Conservation (phyloP, 805 yeast genomes). For the Jamesozyma rosinii region DNA sequence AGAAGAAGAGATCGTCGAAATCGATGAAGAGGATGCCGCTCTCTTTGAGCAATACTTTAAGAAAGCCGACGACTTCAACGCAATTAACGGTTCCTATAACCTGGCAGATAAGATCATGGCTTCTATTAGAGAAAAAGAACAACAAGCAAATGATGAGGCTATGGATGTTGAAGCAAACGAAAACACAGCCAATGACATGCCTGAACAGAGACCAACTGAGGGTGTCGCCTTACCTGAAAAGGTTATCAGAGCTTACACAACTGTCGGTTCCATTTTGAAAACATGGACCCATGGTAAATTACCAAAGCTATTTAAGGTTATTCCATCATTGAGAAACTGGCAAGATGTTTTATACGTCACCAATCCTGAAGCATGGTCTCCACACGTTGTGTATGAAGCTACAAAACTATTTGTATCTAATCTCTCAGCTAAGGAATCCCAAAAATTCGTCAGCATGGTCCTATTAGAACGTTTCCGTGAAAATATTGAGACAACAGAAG, state of each 20-base stretch:
- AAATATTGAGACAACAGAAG: slow-evolving; percentile 63
- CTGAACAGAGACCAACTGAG: slow-evolving; percentile 42
- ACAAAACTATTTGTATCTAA: slow-evolving; percentile 89
- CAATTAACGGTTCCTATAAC: slow-evolving; percentile 43
- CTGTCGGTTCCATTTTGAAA: slow-evolving; percentile 77
- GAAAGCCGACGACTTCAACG: slow-evolving; percentile 31
- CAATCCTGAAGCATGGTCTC: slow-evolving; percentile 88
- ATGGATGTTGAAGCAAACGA: slow-evolving; percentile 10
- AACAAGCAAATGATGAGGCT: slow-evolving; percentile 17
- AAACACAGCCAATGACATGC: slow-evolving; percentile 4
- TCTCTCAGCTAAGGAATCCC: slow-evolving; percentile 79
- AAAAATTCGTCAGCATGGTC: slow-evolving; percentile 62
- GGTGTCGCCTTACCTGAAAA: slow-evolving; percentile 89
- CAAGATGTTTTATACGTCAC: slow-evolving; percentile 89
- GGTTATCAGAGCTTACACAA: slow-evolving; percentile 88
- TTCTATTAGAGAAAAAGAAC: slow-evolving; percentile 68
- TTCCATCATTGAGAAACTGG: slow-evolving; percentile 92
- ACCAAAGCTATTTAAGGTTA: slow-evolving; percentile 91
- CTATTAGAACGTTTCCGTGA: slow-evolving; percentile 63
- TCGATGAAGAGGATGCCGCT: slow-evolving; percentile 75
- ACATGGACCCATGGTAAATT: slow-evolving; percentile 92
- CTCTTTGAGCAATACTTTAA: slow-evolving; percentile 71
- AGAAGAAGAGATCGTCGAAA: slow-evolving; percentile 53
- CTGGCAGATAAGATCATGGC: slow-evolving; percentile 93
- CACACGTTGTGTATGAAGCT: slow-evolving; percentile 90